Base-by-base conservation (phyloP, 208 protist genomes). In the Trypanosomatidae sp. region DNA sequence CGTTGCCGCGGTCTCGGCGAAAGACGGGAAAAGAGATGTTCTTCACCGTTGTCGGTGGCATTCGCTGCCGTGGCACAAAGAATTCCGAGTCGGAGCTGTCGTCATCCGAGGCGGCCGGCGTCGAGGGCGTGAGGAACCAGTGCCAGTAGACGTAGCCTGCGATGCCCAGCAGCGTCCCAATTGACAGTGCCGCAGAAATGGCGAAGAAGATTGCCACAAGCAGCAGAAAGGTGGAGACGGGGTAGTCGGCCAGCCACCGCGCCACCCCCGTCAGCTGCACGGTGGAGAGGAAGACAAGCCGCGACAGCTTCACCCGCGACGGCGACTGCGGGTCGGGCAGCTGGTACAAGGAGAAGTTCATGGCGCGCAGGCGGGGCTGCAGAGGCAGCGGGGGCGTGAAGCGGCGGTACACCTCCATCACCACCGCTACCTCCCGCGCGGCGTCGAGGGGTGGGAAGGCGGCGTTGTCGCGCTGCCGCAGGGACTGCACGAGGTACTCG, bases 271-370 rank as follows among this genome's bases (percentile, higher is more conserved):
- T 71, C 19, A 95, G 77, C 71, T 91, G 75, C 53, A 91, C 84
- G 39, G 73, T 86, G 1, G 85, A 85, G 62, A 84, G 69, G 41
- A 95, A 84, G 17, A 84, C 30, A 72, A 91, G 71, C 6, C 86
- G 87, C 9, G 74, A 84, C 44, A 95, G 69, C 28, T 77, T 83
- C 22, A 82, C 73, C 19, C 81, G 79, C 30, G 72, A 72, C 46
- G 73, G 49, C 28, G 71, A 2, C 60, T 22, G 39, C n/a, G 55
- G 47, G 5, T 66, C 73, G 30, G 59, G 60, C 2, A 79, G 44
- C 66, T 91, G 85, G 71, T 91, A 91, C n/a, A n/a, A n/a, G n/a
- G n/a, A n/a, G 67, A 95, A 85, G 70, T 95, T 95, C 62, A 95
- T 88, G 0, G 90, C 90, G 46, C 90, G 87, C 50, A 95, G 76